These are phyloP conservation scores for Trametes cingulata DNA, from an alignment of 768 basidiomycete genomes.

Conservation along the genomic window DNA sequence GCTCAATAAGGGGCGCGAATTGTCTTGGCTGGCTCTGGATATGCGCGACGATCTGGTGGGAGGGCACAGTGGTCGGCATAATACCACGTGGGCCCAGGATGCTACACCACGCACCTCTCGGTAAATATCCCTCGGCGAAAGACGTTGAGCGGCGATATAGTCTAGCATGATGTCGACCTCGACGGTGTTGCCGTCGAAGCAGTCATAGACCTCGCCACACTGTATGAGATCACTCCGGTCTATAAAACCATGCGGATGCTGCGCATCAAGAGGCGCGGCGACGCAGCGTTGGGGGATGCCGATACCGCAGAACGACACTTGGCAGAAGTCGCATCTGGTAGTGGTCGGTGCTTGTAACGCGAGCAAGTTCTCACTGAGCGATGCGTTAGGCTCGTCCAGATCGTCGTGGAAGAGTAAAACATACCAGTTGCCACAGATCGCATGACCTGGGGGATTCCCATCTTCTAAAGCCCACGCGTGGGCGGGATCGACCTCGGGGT, in stretches of 20 bases:
- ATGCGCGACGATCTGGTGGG: slow-evolving; percentile 59
- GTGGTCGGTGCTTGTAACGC: slow-evolving; percentile 73
- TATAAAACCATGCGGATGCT: slow-evolving; percentile 69
- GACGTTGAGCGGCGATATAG: slow-evolving; percentile 61
- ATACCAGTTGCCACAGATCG: slow-evolving; percentile 80
- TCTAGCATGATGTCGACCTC: slow-evolving; percentile 87
- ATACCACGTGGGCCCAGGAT: neutral
- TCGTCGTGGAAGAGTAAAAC: slow-evolving; percentile 18
- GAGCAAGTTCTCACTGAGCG: slow-evolving; percentile 67
- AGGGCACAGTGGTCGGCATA: neutral
- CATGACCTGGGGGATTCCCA: slow-evolving; percentile 78
- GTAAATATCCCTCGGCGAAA: slow-evolving; percentile 74
- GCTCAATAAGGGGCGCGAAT: slow-evolving; percentile 67
- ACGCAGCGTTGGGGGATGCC: slow-evolving; percentile 72
- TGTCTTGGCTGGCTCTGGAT: slow-evolving; percentile 60
- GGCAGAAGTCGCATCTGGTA: slow-evolving; percentile 83
- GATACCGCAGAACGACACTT: slow-evolving; percentile 81
- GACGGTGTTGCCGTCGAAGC: slow-evolving; percentile 72
- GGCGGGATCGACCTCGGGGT: slow-evolving; percentile 67
- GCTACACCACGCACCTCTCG: slow-evolving; percentile 53
- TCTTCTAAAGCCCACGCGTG: slow-evolving; percentile 78
- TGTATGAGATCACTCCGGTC: slow-evolving; percentile 77
- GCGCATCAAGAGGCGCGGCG: slow-evolving; percentile 54
- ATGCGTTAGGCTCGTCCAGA: neutral
- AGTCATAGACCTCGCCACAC: slow-evolving; percentile 75